Conservation (phyloP, 257 asterid genomes). For the Leptodermis oblonga region DNA sequence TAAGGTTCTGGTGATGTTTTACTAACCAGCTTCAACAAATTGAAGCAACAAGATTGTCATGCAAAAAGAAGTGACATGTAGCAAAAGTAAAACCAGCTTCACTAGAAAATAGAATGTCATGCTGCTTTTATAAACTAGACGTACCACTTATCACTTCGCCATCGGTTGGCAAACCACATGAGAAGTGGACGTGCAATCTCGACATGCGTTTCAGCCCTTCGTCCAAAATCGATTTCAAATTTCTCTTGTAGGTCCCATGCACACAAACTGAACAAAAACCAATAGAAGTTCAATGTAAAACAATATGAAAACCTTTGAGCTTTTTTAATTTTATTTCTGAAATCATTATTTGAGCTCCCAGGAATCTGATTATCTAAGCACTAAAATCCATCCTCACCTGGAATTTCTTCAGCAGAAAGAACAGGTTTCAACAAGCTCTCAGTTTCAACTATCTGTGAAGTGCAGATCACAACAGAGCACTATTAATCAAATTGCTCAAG, state of each 20-base stretch:
- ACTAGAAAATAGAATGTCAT: neutral
- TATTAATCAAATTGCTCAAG: neutral
- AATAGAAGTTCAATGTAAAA: neutral
- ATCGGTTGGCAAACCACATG: slow-evolving; percentile 86
- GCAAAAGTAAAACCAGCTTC: neutral
- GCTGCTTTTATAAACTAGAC: slow-evolving; percentile 19
- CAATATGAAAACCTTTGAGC: neutral
- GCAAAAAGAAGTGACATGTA: neutral
- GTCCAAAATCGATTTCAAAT: slow-evolving; percentile 68
- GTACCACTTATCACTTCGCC: slow-evolving; percentile 86
- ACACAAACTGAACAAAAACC: slow-evolving; percentile 64
- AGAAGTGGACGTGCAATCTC: slow-evolving; percentile 90
- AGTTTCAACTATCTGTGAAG: slow-evolving; percentile 67
- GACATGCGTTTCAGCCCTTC: slow-evolving; percentile 90
- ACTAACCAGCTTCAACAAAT: neutral
- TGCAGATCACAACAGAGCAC: slow-evolving; percentile 12
- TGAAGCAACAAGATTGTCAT: neutral
- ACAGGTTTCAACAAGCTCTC: slow-evolving; percentile 80
- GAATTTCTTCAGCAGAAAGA: slow-evolving; percentile 67
- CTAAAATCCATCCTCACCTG: slow-evolving; percentile 41
- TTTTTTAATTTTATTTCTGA: neutral
- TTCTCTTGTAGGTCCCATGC: slow-evolving; percentile 82
- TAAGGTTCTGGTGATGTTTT: neutral
- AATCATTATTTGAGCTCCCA: neutral
- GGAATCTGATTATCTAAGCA: slow-evolving; percentile 2